Percentiles rank a stretch among this genome's conserved stretches.
phyloP scores from a whole-genome alignment of 2,329 filamentous ascomycete genomes.

The Aspergillus neoniger region DNA sequence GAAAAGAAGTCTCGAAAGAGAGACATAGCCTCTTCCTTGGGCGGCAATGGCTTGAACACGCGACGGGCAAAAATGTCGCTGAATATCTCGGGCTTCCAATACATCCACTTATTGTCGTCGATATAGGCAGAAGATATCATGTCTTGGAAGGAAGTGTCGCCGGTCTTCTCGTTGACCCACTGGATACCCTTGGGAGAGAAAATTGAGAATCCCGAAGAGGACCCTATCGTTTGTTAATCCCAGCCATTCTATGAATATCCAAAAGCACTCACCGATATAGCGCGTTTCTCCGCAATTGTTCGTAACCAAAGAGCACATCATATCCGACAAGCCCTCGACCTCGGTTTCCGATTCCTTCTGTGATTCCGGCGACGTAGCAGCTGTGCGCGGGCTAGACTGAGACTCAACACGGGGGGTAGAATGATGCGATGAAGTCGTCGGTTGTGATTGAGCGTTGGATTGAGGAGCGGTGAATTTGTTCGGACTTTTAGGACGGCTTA shows the following conservation, averaged over 20 bases:
- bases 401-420: slow-evolving; percentile 51
- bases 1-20: slow-evolving; percentile 93
- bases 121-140: slow-evolving; percentile 93
- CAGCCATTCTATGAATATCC: not conserved
- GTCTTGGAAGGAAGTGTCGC: slow-evolving; percentile 89
- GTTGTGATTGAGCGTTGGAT: slow-evolving; percentile 32
- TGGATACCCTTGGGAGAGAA: slow-evolving; percentile 97
- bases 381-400: slow-evolving; percentile 53
- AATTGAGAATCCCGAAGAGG: slow-evolving; percentile 96
- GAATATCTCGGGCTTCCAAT: slow-evolving; percentile 98
- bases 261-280: slow-evolving; percentile 74
- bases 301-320: slow-evolving; percentile 98
- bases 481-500: slow-evolving; percentile 39
- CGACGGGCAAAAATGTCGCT: slow-evolving; percentile 84
- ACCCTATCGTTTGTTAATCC: slow-evolving; percentile 59
- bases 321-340: slow-evolving; percentile 86
- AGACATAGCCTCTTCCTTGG: slow-evolving; percentile 83
- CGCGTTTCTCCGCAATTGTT: slow-evolving; percentile 93
- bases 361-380: slow-evolving; percentile 55
- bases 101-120: slow-evolving; percentile 92
- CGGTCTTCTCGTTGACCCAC: slow-evolving; percentile 97
- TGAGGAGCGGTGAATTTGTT: slow-evolving; percentile 30
- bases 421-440: slow-evolving; percentile 41
- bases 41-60: slow-evolving; percentile 78
- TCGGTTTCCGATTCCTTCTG: slow-evolving; percentile 63